Evolutionary conservation across 345 rosid species (phyloP).

Genomic region (Boechera retrofracta): DNA sequence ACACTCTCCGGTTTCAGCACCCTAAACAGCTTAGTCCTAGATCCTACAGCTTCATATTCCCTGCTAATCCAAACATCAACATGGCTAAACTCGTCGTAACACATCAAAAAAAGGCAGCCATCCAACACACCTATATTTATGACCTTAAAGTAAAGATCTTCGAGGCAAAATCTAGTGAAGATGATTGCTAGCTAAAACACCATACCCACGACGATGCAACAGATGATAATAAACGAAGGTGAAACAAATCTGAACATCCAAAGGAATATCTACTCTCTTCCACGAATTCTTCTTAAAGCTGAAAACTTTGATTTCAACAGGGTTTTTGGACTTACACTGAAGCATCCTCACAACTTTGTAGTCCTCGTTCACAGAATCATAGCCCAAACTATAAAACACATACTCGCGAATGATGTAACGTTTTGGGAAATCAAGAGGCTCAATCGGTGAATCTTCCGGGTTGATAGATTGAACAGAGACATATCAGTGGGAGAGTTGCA

Average conservation of each 20-base stretch:
- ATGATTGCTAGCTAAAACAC: slow-evolving; percentile 48
- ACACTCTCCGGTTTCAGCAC: slow-evolving; percentile 26
- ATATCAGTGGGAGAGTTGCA: slow-evolving; percentile 49
- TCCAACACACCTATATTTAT: slow-evolving; percentile 50
- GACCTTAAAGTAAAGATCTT: neutral
- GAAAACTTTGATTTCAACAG: slow-evolving; percentile 46
- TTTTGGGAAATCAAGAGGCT: slow-evolving; percentile 26
- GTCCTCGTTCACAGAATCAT: slow-evolving; percentile 50
- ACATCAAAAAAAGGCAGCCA: slow-evolving; percentile 47
- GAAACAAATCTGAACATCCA: neutral
- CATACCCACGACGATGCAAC: slow-evolving; percentile 34
- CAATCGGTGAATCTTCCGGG: slow-evolving; percentile 41
- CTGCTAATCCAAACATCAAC: slow-evolving; percentile 60
- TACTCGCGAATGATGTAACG: slow-evolving; percentile 21
- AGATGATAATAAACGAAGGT: slow-evolving; percentile 20
- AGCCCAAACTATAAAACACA: slow-evolving; percentile 53
- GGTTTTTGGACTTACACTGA: slow-evolving; percentile 29
- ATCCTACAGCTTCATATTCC: slow-evolving; percentile 46
- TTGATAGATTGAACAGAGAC: slow-evolving; percentile 53
- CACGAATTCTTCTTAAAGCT: slow-evolving; percentile 46
- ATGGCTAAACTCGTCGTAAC: slow-evolving; percentile 18
- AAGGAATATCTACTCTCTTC: slow-evolving; percentile 43
- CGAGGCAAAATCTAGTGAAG: slow-evolving; percentile 56
- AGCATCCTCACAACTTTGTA: slow-evolving; percentile 54
- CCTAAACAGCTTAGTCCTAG: slow-evolving; percentile 53